phyloP scores from a whole-genome alignment of 2,329 filamentous ascomycete species.

The Escovopsis sp. region DNA sequence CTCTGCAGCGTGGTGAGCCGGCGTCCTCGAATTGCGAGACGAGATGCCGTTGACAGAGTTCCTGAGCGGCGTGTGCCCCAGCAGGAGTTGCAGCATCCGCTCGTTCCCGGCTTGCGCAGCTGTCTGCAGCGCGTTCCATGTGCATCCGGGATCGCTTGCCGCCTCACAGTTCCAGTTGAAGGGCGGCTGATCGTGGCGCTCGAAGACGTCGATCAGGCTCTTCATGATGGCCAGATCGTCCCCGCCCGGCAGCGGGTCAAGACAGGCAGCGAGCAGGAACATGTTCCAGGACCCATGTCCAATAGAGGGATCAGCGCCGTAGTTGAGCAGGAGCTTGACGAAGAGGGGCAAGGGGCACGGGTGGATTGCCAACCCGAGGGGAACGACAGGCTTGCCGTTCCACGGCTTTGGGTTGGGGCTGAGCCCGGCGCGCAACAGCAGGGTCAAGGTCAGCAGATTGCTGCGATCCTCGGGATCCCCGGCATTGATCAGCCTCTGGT shows the following conservation, averaged over 20 bases:
- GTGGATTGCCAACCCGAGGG: background rate
- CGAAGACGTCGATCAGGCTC: background rate
- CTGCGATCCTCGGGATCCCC: too few species aligned
- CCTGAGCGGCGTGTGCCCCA: background rate
- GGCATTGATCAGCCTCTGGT: background rate
- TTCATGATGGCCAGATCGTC: background rate
- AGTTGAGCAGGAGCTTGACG: background rate
- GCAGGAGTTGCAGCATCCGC: background rate
- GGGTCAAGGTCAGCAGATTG: background rate
- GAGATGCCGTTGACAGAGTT: background rate
- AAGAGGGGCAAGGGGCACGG: too few species aligned
- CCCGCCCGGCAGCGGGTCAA: too few species aligned
- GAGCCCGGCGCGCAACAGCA: background rate
- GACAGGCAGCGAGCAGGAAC: background rate
- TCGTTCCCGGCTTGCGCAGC: background rate
- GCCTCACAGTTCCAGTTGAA: background rate
- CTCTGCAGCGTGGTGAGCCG: background rate
- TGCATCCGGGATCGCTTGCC: background rate
- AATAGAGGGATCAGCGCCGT: background rate
- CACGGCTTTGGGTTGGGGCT: background rate
- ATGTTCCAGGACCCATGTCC: background rate
- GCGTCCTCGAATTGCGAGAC: background rate
- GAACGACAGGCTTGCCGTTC: background rate
- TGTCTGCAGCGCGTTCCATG: background rate
- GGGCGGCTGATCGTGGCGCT: background rate